Evolutionary conservation across 129 eudicot genomes (phyloP), one percentile per base, ranked within the genome.

Genomic region (Lactuca sativa): DNA sequence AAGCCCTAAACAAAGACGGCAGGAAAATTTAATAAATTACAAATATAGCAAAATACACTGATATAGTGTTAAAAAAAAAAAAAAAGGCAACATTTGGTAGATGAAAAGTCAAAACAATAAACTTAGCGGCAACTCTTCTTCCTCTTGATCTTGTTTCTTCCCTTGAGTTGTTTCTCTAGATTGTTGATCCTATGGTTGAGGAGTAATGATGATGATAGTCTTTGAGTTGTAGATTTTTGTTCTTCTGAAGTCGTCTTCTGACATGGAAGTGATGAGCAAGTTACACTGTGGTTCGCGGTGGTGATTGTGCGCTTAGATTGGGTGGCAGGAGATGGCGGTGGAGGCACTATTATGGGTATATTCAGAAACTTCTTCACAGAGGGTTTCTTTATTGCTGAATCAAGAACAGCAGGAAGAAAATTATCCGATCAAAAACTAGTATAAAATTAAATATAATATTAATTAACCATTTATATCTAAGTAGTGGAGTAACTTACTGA

Each of bases 91-190:
- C 30, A 25, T 25, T 25, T 25, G 30, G 30, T 25, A 25, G 30
- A 25, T 25, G 30, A 25, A 25, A 25, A 25, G 30, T 25, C 30
- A 25, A 25, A 25, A 25, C 30, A 25, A 25, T 25, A 25, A 25
- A 25, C 30, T 25, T 25, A 25, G 30, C 30, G 30, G 30, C 30
- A 25, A 0, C 30, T 25, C 30, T 25, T 25, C 76, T 78, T 79
- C 77, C 82, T 86, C 83, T 89, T 90, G 71, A 81, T 76, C 81
- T 83, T 86, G 88, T 84, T 92, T 76, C 86, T 86, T 69, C 87
- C 91, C 76, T 92, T 89, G 8, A 85, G 90, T 77, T 84, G 80
- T 72, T 73, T 84, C 81, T 89, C 98, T 68, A 92, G 69, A 69
- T 69, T 86, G 70, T 51, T 81, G 25, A 92, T 77, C 86, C 90